Evolutionary conservation across 768 basidiomycete genomes (phyloP).

Genomic region (Hygrocybe punicea): DNA sequence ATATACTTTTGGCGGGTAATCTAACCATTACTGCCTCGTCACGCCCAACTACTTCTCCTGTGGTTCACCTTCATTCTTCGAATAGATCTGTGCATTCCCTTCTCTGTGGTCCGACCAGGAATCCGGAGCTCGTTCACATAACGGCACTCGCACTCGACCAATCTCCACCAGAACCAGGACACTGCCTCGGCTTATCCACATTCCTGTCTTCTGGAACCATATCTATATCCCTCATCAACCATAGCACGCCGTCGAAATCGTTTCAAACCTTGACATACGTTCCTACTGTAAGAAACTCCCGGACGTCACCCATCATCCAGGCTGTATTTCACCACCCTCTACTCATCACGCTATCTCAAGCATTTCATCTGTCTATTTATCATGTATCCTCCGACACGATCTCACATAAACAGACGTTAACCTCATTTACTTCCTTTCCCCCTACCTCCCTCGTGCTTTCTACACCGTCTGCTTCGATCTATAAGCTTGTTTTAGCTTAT

Average conservation of each 20-base stretch:
- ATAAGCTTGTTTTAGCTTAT: conserved; percentile 74
- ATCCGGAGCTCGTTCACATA: conserved; percentile 39
- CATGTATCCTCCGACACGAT: conserved; percentile 55
- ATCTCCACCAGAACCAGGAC: conserved; percentile 49
- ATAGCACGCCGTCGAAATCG: conserved; percentile 41
- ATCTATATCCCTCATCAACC: conserved; percentile 52
- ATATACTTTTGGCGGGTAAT: conserved; percentile 58
- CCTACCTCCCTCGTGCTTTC: conserved; percentile 81
- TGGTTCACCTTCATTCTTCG: conserved; percentile 39
- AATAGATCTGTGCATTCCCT: conserved; percentile 38
- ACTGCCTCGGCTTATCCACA: conserved; percentile 46
- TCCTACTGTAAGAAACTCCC: conserved; percentile 39
- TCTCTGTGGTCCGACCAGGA: conserved; percentile 40
- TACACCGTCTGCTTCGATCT: conserved; percentile 51
- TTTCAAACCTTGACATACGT: conserved; percentile 47
- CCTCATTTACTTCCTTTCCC: conserved; percentile 74
- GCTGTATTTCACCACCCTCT: conserved; percentile 78
- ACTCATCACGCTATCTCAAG: conserved; percentile 64
- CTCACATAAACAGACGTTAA: conserved; percentile 61
- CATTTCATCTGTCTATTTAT: conserved; percentile 70
- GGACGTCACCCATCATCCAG: conserved; percentile 51
- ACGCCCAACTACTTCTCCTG: conserved; percentile 31
- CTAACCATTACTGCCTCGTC: conserved; percentile 59
- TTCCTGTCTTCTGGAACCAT: conserved; percentile 74
- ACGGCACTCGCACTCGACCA: conserved; percentile 74